Conservation (phyloP, 805 yeast genomes). For the Ogataea paraovalis region DNA sequence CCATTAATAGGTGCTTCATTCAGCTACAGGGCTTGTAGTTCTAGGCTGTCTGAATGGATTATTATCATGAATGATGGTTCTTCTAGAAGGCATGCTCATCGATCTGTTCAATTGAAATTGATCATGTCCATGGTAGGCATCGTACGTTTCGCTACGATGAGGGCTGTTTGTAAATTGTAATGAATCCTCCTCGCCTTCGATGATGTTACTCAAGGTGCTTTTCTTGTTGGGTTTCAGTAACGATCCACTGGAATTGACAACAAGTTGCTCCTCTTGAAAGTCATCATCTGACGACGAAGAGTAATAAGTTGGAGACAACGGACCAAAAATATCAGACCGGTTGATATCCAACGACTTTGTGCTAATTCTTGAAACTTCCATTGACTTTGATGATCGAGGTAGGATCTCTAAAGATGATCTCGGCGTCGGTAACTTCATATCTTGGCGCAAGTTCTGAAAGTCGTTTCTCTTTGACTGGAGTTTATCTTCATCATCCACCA, state of each 20-base stretch:
- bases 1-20: too few relatives aligned
- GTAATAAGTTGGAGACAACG: conserved; percentile 6
- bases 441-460: conserved; percentile 37
- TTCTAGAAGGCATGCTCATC: conserved; percentile 9
- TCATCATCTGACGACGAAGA: conserved; percentile 14
- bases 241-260: neutral
- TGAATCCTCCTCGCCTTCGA: conserved; percentile 17
- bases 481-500: conserved; percentile 30
- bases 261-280: neutral
- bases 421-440: conserved; percentile 34
- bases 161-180: neutral
- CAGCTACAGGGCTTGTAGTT: neutral
- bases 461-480: conserved; percentile 38
- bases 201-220: conserved; percentile 14
- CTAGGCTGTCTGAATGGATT: conserved; percentile 7
- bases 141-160: too few relatives aligned
- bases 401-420: conserved; percentile 24
- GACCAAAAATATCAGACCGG: conserved; percentile 18
- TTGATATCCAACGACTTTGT: conserved; percentile 29
- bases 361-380: neutral
- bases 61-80: conserved; percentile 3
- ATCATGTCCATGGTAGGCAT: too few relatives aligned
- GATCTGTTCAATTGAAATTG: conserved; percentile 5
- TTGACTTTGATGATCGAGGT: conserved; percentile 10
- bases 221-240: conserved; percentile 4